These are phyloP conservation scores for Mucor sp. DNA, from an alignment of 371 early-diverging fungal genomes.

Conservation along the genomic window DNA sequence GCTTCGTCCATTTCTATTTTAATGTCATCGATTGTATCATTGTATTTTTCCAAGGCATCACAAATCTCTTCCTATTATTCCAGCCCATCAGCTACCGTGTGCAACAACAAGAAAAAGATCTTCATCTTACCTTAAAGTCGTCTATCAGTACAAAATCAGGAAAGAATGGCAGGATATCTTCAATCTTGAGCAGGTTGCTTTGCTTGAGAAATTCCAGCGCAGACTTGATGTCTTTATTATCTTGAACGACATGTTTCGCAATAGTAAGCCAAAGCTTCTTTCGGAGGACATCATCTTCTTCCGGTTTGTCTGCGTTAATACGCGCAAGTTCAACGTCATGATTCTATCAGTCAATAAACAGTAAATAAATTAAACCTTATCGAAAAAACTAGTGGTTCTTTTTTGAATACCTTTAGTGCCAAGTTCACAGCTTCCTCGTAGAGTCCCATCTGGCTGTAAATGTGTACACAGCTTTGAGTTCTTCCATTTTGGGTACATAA, in stretches of 20 bases:
- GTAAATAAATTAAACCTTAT: constrained; percentile 75
- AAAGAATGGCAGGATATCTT: constrained; percentile 94
- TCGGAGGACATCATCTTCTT: constrained; percentile 72
- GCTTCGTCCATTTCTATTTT: constrained; percentile 92
- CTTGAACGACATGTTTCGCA: constrained; percentile 86
- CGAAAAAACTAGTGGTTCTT: constrained; percentile 18
- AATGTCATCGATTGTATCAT: constrained; percentile 76
- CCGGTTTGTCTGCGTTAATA: constrained; percentile 90
- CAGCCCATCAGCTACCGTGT: background rate
- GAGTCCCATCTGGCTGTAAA: constrained; percentile 82
- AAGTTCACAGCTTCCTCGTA: constrained; percentile 88
- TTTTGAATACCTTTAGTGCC: constrained; percentile 66
- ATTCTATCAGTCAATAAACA: constrained; percentile 73
- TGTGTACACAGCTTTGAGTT: constrained; percentile 78
- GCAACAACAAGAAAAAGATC: background rate
- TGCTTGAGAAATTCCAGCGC: constrained; percentile 83
- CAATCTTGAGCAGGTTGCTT: constrained; percentile 87
- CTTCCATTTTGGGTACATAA: constrained; percentile 77
- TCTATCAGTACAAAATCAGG: constrained; percentile 95
- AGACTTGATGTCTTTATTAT: constrained; percentile 78
- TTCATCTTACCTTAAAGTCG: constrained; percentile 73
- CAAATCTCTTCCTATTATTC: constrained; percentile 76
- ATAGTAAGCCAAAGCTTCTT: constrained; percentile 92
- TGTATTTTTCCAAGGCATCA: constrained; percentile 84
- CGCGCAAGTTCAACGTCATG: constrained; percentile 87